Base-by-base conservation (phyloP, 768 basidiomycete genomes). In the Suillus subalutaceus region DNA sequence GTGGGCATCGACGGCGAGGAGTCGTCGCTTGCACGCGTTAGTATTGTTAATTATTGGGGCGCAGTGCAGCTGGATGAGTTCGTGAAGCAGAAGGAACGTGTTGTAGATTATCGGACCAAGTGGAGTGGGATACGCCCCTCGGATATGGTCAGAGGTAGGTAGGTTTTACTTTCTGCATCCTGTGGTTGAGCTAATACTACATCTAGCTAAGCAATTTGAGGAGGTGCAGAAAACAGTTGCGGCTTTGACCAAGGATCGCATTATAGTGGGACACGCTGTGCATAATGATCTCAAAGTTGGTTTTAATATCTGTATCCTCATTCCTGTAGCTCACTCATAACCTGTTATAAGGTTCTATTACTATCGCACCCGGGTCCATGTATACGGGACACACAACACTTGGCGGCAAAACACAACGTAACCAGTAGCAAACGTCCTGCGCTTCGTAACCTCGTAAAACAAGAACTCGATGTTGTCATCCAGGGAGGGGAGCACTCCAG, bases 51-150 rank as follows among this genome's bases (percentile, higher is more conserved):
- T 77, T 97, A 88, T 74, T 81, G 93, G 66, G 97, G 97, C 0
- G 88, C 84, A 1, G 82, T 92, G 35, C 80, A 90, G 50, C 75
- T 97, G 68, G 96, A 98, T 72, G 90, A 85, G 60, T 96, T 94
- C 69, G 97, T 99, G 40, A 81, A 85, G 61, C 96, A 94, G 73
- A 84, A 89, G 60, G 96, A 97, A 75, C 84, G 85, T 16, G 95
- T 98, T 12, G 91, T 94, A 13, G 97, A 99, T 77, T 98, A 96
- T 79, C 80, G 96, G 64, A 99, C 97, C 1, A 85, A 90, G 78
- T 95, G 86, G 75, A 95, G 92, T 72, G 97, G 97, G 0, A 86
- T 99, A 10, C 80, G 94, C 37, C 85, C 85, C 44, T 74, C 79
- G 16, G 94, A 99, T 74, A 85, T 99, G 82, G 75, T 85, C 0